Evolutionary conservation across 768 basidiomycete species (phyloP).

Genomic region (Russula olivacea): DNA sequence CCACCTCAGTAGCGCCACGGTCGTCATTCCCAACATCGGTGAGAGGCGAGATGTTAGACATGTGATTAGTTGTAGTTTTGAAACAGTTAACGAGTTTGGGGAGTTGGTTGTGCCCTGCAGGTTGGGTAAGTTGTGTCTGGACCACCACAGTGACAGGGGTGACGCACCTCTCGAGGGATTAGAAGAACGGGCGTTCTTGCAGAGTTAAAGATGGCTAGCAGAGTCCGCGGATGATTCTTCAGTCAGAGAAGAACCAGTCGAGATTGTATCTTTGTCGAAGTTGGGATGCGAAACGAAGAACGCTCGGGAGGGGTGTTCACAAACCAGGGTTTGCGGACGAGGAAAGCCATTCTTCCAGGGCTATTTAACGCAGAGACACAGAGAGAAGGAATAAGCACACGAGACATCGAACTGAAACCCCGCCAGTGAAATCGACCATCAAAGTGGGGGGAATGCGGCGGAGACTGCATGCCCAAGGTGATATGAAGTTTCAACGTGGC

Average conservation of each 20-base stretch:
- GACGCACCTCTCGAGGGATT: background rate
- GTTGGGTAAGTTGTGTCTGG: background rate
- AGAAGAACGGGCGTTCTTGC: background rate
- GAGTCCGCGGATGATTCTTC: no score
- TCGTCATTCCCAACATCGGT: background rate
- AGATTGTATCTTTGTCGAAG: background rate
- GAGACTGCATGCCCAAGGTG: background rate
- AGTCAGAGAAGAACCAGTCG: background rate
- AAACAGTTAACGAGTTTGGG: background rate
- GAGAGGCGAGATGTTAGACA: background rate
- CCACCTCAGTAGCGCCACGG: constrained; percentile 20
- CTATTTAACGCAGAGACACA: constrained; percentile 6
- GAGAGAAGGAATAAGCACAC: background rate
- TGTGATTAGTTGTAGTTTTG: background rate
- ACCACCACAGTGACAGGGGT: no score
- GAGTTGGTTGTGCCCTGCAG: background rate
- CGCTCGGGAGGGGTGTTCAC: background rate
- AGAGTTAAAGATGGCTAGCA: background rate
- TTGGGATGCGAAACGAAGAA: background rate
- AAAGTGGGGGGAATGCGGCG: constrained; percentile 8
- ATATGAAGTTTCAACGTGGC: constrained; percentile 3
- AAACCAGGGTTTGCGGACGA: background rate
- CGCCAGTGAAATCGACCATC: background rate
- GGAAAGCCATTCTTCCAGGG: background rate
- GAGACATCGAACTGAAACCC: background rate